A percentile compares a stretch with the other conserved stretches of the same genome.
Conservation (phyloP, 805 yeast genomes). For the Ogataea haglerorum region DNA sequence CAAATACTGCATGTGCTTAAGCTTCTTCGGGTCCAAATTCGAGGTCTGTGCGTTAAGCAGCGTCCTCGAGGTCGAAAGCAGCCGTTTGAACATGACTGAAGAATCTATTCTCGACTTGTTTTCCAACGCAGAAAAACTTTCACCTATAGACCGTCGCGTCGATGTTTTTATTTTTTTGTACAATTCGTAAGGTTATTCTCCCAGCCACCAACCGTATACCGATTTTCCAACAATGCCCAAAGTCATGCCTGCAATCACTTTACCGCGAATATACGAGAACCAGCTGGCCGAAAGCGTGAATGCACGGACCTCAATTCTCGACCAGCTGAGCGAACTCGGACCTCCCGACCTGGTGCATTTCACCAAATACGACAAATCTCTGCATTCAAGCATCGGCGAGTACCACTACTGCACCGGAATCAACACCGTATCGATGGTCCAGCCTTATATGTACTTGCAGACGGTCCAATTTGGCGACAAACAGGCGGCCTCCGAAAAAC, state of each 20-base stretch:
- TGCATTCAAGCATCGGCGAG: conserved; percentile 48
- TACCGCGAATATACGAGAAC: conserved; percentile 42
- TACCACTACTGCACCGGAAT: conserved; percentile 54
- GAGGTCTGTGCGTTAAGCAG: conserved; percentile 4
- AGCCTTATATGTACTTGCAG: conserved; percentile 54
- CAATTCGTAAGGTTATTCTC: neutral
- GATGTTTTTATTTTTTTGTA: neutral
- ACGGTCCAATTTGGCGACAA: conserved; percentile 39
- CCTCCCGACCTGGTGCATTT: conserved; percentile 69
- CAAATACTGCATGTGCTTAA: conserved; percentile 51
- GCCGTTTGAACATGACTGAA: conserved; percentile 8
- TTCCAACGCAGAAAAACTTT: neutral
- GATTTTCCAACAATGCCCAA: neutral
- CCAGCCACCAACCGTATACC: neutral
- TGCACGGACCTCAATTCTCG: conserved; percentile 42
- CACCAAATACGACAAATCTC: conserved; percentile 41
- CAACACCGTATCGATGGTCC: conserved; percentile 49
- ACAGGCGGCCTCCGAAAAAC: conserved; percentile 26
- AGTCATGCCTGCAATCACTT: conserved; percentile 20
- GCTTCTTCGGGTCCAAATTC: conserved; percentile 24
- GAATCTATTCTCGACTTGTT: neutral
- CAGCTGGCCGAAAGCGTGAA: conserved; percentile 50
- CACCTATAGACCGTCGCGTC: conserved; percentile 9
- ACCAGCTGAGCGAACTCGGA: conserved; percentile 54
- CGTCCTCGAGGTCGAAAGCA: conserved; percentile 13